Evolutionary conservation across 495 filamentous ascomycete species (phyloP).

Genomic region (Chaetomidium leptoderma): DNA sequence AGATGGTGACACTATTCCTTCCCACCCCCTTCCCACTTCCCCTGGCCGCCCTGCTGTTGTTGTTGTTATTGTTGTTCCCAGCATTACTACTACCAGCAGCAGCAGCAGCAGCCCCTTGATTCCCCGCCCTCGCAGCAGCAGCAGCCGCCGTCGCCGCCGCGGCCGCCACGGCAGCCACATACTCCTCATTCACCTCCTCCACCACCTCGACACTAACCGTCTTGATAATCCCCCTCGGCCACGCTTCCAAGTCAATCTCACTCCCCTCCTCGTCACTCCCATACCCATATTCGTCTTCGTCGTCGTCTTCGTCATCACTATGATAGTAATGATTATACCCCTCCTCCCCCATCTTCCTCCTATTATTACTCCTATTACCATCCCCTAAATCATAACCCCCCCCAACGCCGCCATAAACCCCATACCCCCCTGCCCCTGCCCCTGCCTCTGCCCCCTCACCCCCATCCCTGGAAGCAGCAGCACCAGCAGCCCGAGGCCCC

Average conservation of each 20-base stretch:
- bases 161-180: slow-evolving; percentile 5
- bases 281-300: not conserved
- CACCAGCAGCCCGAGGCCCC: not conserved
- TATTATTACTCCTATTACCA: too few species aligned
- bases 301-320: not conserved
- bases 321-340: not conserved
- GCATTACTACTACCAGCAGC: not conserved
- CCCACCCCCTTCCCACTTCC: not conserved
- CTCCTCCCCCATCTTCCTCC: not conserved
- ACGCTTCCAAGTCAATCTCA: slow-evolving; percentile 27
- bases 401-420: too few species aligned
- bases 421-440: not conserved
- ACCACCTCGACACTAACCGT: slow-evolving; percentile 39
- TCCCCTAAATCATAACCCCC: slow-evolving; percentile 15
- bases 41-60: not conserved
- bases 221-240: slow-evolving; percentile 39
- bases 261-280: not conserved
- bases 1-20: not conserved
- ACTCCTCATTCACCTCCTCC: slow-evolving; percentile 32
- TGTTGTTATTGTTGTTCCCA: slow-evolving; percentile 1
- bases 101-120: too few species aligned
- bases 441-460: slow-evolving; percentile 10
- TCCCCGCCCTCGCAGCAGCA: too few species aligned
- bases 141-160: not conserved
- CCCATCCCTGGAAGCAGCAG: not conserved